Conservation (phyloP, 192 early-diverging fungal genomes). For the Polychytrium aggregatum region DNA sequence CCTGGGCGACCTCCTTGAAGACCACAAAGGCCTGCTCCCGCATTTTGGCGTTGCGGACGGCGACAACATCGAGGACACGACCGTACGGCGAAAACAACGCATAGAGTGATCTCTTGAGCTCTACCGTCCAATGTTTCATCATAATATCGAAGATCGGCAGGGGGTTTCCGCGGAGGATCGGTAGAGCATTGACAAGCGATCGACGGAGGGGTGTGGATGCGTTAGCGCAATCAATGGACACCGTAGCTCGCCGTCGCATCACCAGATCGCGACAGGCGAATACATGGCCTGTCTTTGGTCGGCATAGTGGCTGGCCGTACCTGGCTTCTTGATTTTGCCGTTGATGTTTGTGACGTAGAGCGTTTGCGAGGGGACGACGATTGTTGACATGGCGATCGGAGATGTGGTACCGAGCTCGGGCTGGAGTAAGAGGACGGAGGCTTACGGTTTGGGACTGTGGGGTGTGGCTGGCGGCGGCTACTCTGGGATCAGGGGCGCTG, state of each 20-base stretch:
- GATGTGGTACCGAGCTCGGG: no score
- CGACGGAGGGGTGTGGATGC: no score
- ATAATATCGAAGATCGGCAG: background rate
- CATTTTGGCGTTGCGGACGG: slow-evolving; percentile 65
- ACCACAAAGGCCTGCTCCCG: slow-evolving; percentile 94
- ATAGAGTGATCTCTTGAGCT: slow-evolving; percentile 62
- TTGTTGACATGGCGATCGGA: no score
- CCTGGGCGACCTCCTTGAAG: slow-evolving; percentile 70
- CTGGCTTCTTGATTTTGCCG: slow-evolving; percentile 60
- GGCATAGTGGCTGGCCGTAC: slow-evolving; percentile 21
- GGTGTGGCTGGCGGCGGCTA: no score
- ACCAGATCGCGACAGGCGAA: background rate
- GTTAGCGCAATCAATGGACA: background rate
- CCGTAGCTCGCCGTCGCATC: background rate
- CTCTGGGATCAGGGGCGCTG: no score
- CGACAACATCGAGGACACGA: slow-evolving; percentile 75
- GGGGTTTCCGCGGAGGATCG: background rate
- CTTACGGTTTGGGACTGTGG: no score
- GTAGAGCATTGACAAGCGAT: no score
- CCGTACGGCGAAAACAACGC: slow-evolving; percentile 80
- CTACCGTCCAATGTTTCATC: slow-evolving; percentile 14
- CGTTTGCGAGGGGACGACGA: slow-evolving; percentile 57
- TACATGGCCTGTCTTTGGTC: background rate
- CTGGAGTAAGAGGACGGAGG: no score
- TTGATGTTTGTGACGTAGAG: slow-evolving; percentile 73